A percentile compares a stretch with the other conserved stretches of the same genome.
phyloP scores from a whole-genome alignment of 2,329 filamentous ascomycete genomes.

The Thyridium curvatum region DNA sequence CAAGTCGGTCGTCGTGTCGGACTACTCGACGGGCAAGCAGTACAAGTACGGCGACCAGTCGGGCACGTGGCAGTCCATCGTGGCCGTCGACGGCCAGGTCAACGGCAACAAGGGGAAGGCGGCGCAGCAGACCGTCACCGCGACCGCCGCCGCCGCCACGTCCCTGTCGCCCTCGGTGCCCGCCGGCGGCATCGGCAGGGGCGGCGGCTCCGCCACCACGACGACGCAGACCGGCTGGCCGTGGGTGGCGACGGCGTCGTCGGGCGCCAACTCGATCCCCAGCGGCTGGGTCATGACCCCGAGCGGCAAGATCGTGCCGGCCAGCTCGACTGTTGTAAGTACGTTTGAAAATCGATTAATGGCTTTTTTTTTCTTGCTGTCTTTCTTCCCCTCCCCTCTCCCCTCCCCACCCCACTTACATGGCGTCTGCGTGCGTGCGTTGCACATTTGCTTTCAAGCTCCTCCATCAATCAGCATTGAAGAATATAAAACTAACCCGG shows the following conservation, averaged over 20 bases:
- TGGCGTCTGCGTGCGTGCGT: too few species aligned
- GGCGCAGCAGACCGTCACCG: conserved; percentile 43
- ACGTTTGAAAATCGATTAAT: conserved; percentile 7
- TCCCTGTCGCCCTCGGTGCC: conserved; percentile 60
- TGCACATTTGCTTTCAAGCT: too few species aligned
- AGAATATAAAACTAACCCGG: too few species aligned
- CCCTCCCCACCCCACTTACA: too few species aligned
- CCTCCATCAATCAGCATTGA: too few species aligned
- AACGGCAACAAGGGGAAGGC: conserved; percentile 59
- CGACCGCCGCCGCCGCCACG: conserved; percentile 55
- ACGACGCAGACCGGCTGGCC: conserved; percentile 59
- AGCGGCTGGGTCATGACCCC: conserved; percentile 75
- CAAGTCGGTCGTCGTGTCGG: conserved; percentile 67
- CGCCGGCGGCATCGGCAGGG: conserved; percentile 59
- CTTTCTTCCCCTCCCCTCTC: not conserved
- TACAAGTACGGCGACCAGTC: conserved; percentile 77
- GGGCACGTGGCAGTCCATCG: conserved; percentile 77
- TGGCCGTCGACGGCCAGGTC: conserved; percentile 70
- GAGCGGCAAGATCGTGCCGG: conserved; percentile 72
- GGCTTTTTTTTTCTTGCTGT: not conserved
- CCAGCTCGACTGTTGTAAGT: conserved; percentile 56
- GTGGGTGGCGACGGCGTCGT: conserved; percentile 54
- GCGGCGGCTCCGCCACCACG: conserved; percentile 40
- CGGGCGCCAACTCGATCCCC: conserved; percentile 54
- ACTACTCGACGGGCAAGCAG: conserved; percentile 86